Base-by-base conservation (phyloP, 179 eudicot genomes). In the Amaranthus tricolor region DNA sequence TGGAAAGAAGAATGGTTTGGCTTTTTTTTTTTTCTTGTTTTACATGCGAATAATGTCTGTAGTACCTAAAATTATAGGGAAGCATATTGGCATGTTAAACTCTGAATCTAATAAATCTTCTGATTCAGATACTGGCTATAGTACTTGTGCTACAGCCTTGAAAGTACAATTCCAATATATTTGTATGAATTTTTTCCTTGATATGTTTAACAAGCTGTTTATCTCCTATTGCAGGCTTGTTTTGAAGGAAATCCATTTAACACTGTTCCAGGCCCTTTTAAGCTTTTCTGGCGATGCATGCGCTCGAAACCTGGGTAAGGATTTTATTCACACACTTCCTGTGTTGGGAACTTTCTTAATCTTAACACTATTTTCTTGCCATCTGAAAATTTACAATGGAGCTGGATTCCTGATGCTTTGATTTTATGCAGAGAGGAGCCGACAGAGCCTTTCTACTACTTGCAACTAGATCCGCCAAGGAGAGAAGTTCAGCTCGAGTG, bases 211-310 rank as follows among this genome's bases (percentile, higher is more conserved):
- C 47, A n/a, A 40, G 15, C 16, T 17, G 47, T 40, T 47, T 60
- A 6, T 75, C 56, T 16, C 11, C 14, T 72, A 14, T 68, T 72
- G 78, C 53, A 92, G 95, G 97, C 96, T 73, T 90, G 95, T 79
- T 92, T 92, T 70, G 97, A 90, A 78, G 93, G 93, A 20, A 92
- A 90, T 82, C 98, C 98, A 14, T 90, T 94, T 74, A 94, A 92
- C 79, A 94, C 97, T 1, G 79, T 94, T 75, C 94, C 91, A 7
- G 97, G 97, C 45, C 98, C 96, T 76, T 94, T 90, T 82, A 94
- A 92, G 88, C 91, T 92, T 57, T 92, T 92, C 82, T 89, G 85
- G 85, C 94, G 79, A 76, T 92, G 97, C 87, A 94, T 92, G 96
- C 92, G 87, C 69, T 90, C 97, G 16, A 89, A 89, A 68, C 93